A percentile compares a stretch with the other conserved stretches of the same genome.
Conservation (phyloP, 805 yeast species). For the Candida argentea region DNA sequence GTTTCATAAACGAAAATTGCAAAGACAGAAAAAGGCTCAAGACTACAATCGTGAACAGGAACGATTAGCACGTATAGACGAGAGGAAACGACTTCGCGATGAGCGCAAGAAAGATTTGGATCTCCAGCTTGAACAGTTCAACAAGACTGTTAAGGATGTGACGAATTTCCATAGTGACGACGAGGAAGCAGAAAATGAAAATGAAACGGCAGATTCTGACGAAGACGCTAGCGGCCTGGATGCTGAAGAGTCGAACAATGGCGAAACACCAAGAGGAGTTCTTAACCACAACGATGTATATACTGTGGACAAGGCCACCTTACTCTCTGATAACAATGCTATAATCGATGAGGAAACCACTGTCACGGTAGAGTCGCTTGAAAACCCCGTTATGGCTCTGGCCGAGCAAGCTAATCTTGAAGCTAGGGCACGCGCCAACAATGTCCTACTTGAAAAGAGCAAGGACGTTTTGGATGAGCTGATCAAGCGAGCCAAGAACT, state of each 20-base stretch:
- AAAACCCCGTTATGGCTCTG: slow-evolving; percentile 31
- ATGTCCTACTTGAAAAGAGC: slow-evolving; percentile 61
- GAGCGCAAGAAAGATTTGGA: slow-evolving; percentile 61
- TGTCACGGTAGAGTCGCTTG: slow-evolving; percentile 48
- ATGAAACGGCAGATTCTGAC: slow-evolving; percentile 10
- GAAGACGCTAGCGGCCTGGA: slow-evolving; percentile 4
- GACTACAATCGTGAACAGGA: slow-evolving; percentile 70
- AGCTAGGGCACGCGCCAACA: slow-evolving; percentile 48
- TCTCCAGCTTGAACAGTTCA: slow-evolving; percentile 49
- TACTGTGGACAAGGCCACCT: slow-evolving; percentile 15
- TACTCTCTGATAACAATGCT: slow-evolving; percentile 11
- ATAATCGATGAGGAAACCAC: slow-evolving; percentile 37
- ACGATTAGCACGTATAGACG: slow-evolving; percentile 61
- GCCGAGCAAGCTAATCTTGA: slow-evolving; percentile 26
- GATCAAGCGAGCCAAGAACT: slow-evolving; percentile 69
- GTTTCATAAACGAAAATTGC: slow-evolving; percentile 86
- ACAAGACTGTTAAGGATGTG: slow-evolving; percentile 29
- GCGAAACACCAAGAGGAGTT: slow-evolving; percentile 4
- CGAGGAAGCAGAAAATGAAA: slow-evolving; percentile 6
- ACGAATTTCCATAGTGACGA: slow-evolving; percentile 9
- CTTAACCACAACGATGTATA: slow-evolving; percentile 20
- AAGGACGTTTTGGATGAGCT: slow-evolving; percentile 65
- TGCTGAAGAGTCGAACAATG: slow-evolving; percentile 2
- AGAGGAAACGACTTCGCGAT: slow-evolving; percentile 59
- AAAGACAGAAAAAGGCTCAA: slow-evolving; percentile 79